Conservation (phyloP, 805 yeast species). For the Candida insectorum region DNA sequence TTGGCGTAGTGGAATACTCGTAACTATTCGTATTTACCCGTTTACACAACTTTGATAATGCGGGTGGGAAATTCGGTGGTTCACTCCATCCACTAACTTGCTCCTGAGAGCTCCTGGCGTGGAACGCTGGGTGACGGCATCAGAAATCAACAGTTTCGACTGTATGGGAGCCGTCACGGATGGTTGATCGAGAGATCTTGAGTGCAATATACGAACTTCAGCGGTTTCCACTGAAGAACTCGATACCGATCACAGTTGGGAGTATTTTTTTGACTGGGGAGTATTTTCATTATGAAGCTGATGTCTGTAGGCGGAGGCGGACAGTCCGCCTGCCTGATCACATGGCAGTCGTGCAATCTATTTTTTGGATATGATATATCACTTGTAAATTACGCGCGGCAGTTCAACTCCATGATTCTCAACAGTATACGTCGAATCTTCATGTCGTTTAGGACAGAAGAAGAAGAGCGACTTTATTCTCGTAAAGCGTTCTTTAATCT, state of each 20-base stretch:
- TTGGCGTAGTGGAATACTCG: conserved; percentile 26
- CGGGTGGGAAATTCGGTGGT: conserved; percentile 70
- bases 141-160: conserved; percentile 39
- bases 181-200: conserved; percentile 54
- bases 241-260: conserved; percentile 62
- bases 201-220: conserved; percentile 58
- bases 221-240: conserved; percentile 36
- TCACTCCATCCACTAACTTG: conserved; percentile 44
- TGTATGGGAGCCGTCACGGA: conserved; percentile 57
- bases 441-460: conserved; percentile 80
- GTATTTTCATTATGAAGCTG: background rate
- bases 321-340: too few species aligned
- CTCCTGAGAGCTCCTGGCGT: conserved; percentile 60
- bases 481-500: conserved; percentile 75
- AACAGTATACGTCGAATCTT: conserved; percentile 77
- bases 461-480: conserved; percentile 75
- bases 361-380: background rate
- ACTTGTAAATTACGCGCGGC: background rate
- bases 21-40: conserved; percentile 49
- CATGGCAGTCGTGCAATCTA: too few species aligned
- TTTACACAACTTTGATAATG: conserved; percentile 24
- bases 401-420: conserved; percentile 43
- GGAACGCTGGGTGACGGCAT: conserved; percentile 58
- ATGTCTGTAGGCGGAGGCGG: too few species aligned
- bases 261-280: conserved; percentile 21